Conservation (phyloP, 2,329 filamentous ascomycete genomes). For the Ampelomyces quisqualis region DNA sequence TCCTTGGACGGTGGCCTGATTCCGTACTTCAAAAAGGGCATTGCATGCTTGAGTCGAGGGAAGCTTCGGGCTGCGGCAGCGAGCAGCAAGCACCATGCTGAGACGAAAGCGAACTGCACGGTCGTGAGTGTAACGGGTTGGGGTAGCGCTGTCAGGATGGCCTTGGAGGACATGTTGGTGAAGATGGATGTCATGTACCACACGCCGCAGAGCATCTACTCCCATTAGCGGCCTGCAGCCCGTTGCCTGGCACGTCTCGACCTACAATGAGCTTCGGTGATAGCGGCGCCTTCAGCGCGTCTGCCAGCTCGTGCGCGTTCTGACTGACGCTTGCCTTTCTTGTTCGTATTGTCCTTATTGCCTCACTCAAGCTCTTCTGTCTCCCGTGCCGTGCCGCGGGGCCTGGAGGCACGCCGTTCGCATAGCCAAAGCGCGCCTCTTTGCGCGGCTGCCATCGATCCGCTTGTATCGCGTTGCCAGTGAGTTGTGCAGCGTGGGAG, state of each 20-base stretch:
- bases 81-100: slow-evolving; percentile 78
- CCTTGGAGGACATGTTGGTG: slow-evolving; percentile 97
- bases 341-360: slow-evolving; percentile 78
- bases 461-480: slow-evolving; percentile 37
- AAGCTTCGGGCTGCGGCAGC: slow-evolving; percentile 74
- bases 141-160: slow-evolving; percentile 87
- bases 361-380: slow-evolving; percentile 86
- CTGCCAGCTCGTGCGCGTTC: slow-evolving; percentile 90
- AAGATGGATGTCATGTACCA: slow-evolving; percentile 97
- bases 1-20: slow-evolving; percentile 79
- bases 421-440: slow-evolving; percentile 51
- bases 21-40: slow-evolving; percentile 80
- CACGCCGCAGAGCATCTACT: slow-evolving; percentile 75
- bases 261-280: slow-evolving; percentile 84
- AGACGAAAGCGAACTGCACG: slow-evolving; percentile 91
- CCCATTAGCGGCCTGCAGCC: slow-evolving; percentile 26
- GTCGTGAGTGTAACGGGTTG: slow-evolving; percentile 90
- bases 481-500: slow-evolving; percentile 22
- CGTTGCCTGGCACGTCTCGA: slow-evolving; percentile 28
- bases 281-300: slow-evolving; percentile 84
- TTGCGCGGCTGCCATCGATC: slow-evolving; percentile 65
- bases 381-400: slow-evolving; percentile 57
- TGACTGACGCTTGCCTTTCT: slow-evolving; percentile 84
- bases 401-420: slow-evolving; percentile 40
- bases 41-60: slow-evolving; percentile 65